Base-by-base conservation (phyloP, 257 asterid species). In the Lycium ferocissimum region DNA sequence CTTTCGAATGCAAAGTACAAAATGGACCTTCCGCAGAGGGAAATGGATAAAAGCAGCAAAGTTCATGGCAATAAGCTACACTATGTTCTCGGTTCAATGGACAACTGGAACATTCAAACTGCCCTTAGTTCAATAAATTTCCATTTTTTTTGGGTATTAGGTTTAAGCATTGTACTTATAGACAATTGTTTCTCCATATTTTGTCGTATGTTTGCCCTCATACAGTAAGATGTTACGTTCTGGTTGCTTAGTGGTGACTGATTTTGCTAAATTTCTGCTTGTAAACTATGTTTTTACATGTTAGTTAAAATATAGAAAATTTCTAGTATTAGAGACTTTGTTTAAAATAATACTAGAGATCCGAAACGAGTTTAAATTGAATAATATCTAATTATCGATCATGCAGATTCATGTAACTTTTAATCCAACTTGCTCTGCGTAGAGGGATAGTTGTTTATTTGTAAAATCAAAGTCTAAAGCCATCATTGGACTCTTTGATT, bases 241-340 rank as follows among this genome's bases (percentile, higher is more conserved):
- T 38, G 3, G 18, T 71, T n/a, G 80, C 43, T 18, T 49, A 76
- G n/a, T 12, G 81, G 81, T 22, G 62, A 13, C 43, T 75, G 81
- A 76, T 22, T 76, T 51, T 47, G 7, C 79, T 71, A n/a, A n/a
- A 72, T 45, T 72, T 72, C 80, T 20, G 11, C 58, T 13, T n/a
- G 80, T 45, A 73, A 73, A 45, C 20, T 73, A 26, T 26, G 33
- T 26, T 26, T 9, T 71, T 18, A 40, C 43, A 40, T 71, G 79
- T 71, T 17, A n/a, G 43, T 9, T 8, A 43, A 43, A 11, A 70
- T 40, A 9, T 43, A 71, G 12, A 18, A 4, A 10, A 71, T 17
- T 70, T 17, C 57, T 18, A 20, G 0, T 18, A 7, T 17, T 4
- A n/a, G 45, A 11, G 5, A 2, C 43, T 43, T 67, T 66, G 35